A percentile compares a stretch with the other conserved stretches of the same genome.
phyloP scores from a whole-genome alignment of 73 alveolate species.

The Urostyla sp. region DNA sequence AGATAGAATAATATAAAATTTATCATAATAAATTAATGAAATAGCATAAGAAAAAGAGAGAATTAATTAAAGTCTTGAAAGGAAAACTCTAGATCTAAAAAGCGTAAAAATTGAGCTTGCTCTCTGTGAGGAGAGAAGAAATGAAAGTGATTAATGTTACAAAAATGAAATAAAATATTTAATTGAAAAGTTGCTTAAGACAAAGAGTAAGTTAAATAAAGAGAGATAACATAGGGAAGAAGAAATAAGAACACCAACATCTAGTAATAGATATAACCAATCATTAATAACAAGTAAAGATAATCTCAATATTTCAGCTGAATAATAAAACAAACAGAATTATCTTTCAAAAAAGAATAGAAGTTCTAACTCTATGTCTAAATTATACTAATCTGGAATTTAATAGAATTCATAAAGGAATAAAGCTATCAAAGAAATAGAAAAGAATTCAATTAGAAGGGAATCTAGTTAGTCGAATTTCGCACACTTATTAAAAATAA shows the following conservation, averaged over 20 bases:
- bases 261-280: too few relatives aligned
- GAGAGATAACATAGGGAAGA: not conserved
- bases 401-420: too few relatives aligned
- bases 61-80: slow-evolving; percentile 17
- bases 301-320: too few relatives aligned
- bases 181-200: slow-evolving; percentile 56
- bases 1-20: slow-evolving; percentile 6
- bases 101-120: slow-evolving; percentile 50
- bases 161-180: slow-evolving; percentile 64
- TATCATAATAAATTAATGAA: not conserved
- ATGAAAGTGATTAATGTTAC: slow-evolving; percentile 54
- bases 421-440: too few relatives aligned
- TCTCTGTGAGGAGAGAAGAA: slow-evolving; percentile 47
- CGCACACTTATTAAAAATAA: too few relatives aligned
- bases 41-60: not conserved
- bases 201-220: slow-evolving; percentile 46
- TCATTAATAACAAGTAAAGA: too few relatives aligned
- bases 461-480: too few relatives aligned
- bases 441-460: too few relatives aligned
- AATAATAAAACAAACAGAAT: too few relatives aligned
- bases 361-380: too few relatives aligned
- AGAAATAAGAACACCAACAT: not conserved
- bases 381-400: too few relatives aligned
- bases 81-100: slow-evolving; percentile 7
- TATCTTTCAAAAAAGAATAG: too few relatives aligned